phyloP scores from a whole-genome alignment of 2,329 filamentous ascomycete species.

The Neodidymelliopsis sp. region DNA sequence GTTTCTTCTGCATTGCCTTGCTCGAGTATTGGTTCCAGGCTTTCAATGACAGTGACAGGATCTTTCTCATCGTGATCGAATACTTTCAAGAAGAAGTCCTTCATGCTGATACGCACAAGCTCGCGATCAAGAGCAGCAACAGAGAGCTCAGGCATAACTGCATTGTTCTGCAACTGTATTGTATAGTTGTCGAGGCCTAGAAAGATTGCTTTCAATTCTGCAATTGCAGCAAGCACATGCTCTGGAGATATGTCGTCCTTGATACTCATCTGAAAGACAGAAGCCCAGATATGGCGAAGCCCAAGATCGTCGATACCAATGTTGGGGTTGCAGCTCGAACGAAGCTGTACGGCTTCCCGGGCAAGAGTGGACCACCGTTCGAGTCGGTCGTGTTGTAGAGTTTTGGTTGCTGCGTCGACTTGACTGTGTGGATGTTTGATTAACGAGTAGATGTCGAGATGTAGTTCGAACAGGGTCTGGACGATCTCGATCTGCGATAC shows the following conservation, averaged over 20 bases:
- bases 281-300: conserved; percentile 72
- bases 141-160: conserved; percentile 87
- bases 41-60: conserved; percentile 86
- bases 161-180: conserved; percentile 79
- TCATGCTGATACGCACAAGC: conserved; percentile 89
- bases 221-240: conserved; percentile 67
- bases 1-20: conserved; percentile 49
- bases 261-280: conserved; percentile 67
- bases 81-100: conserved; percentile 92
- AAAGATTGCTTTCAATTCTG: conserved; percentile 67
- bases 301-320: conserved; percentile 53
- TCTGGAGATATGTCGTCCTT: conserved; percentile 63
- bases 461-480: conserved; percentile 70
- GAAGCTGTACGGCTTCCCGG: conserved; percentile 59
- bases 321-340: conserved; percentile 33
- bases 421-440: conserved; percentile 68
- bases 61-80: conserved; percentile 85
- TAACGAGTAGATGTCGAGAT: conserved; percentile 70
- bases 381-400: conserved; percentile 65
- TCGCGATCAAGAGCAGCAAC: conserved; percentile 85
- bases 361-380: conserved; percentile 67
- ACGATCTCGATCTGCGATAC: conserved; percentile 59
- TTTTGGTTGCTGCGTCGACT: conserved; percentile 59
- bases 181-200: conserved; percentile 56
- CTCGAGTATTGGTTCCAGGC: conserved; percentile 89